These are phyloP conservation scores for Acanthamoeba castellanii DNA, from an alignment of 208 protist genomes.

Conservation along the genomic window DNA sequence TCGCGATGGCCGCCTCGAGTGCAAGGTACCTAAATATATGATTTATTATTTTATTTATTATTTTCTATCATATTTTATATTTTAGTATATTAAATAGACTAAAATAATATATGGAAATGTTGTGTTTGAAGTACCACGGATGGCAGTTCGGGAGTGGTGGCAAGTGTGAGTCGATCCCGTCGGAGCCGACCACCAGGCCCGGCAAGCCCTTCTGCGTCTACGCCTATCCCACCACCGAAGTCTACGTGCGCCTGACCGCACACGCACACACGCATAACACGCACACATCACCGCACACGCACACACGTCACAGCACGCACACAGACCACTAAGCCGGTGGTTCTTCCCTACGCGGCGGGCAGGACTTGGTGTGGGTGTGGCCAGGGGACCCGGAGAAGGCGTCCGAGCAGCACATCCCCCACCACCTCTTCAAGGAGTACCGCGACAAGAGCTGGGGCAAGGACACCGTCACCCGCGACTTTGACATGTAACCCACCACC, in stretches of 20 bases:
- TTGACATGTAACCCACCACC: slow-evolving; percentile 16
- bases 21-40: slow-evolving; percentile 23
- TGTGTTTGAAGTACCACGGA: slow-evolving; percentile 46
- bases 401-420: background rate
- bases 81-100: background rate
- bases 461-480: slow-evolving; percentile 23
- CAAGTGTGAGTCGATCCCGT: slow-evolving; percentile 35
- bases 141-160: slow-evolving; percentile 61
- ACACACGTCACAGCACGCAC: background rate
- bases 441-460: background rate
- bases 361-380: slow-evolving; percentile 65
- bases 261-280: no score
- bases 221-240: slow-evolving; percentile 12
- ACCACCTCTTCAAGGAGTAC: slow-evolving; percentile 36
- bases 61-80: background rate
- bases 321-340: no score
- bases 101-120: background rate
- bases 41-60: background rate
- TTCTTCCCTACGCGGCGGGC: background rate
- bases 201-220: slow-evolving; percentile 62
- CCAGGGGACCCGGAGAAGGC: slow-evolving; percentile 1
- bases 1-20: slow-evolving; percentile 38
- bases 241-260: no score
- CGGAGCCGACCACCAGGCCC: background rate
- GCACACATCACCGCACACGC: background rate